Conservation (phyloP, 192 early-diverging fungal genomes). For the Helicostylum pulchrum region DNA sequence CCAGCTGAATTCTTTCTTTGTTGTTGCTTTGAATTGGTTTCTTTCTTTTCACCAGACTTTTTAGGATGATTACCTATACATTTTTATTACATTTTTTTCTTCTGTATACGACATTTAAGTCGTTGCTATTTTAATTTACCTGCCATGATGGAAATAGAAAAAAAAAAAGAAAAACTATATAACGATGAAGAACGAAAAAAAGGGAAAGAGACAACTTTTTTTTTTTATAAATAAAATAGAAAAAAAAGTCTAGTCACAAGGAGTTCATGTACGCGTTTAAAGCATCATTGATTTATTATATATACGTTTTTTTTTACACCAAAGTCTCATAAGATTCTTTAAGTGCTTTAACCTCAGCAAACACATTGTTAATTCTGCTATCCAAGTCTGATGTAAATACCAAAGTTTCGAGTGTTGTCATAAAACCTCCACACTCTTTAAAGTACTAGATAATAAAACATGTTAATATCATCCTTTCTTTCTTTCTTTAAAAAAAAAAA, state of each 20-base stretch:
- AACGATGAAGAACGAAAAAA: too few species aligned
- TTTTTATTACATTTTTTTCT: too few species aligned
- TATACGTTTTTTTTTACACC: not conserved
- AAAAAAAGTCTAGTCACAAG: too few species aligned
- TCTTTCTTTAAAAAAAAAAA: too few species aligned
- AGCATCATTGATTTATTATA: too few species aligned
- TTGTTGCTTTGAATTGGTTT: not conserved
- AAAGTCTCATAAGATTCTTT: not conserved
- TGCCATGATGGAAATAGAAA: not conserved
- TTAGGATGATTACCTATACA: constrained; percentile 7
- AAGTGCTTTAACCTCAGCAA: constrained; percentile 26
- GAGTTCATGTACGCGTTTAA: too few species aligned
- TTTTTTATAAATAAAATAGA: too few species aligned
- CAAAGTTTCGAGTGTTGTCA: constrained; percentile 57
- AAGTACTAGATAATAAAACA: constrained; percentile 48
- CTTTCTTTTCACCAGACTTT: constrained; percentile 11
- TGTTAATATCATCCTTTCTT: constrained; percentile 1
- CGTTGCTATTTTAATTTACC: not conserved
- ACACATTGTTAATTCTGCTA: constrained; percentile 36
- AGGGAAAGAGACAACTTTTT: too few species aligned
- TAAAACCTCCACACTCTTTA: constrained; percentile 48
- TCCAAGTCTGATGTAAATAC: constrained; percentile 51
- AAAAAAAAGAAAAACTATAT: not conserved
- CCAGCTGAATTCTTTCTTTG: constrained; percentile 17
- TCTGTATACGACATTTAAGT: not conserved